Conservation (phyloP, 495 filamentous ascomycete species). For the Aspergillus bertholletiae region DNA sequence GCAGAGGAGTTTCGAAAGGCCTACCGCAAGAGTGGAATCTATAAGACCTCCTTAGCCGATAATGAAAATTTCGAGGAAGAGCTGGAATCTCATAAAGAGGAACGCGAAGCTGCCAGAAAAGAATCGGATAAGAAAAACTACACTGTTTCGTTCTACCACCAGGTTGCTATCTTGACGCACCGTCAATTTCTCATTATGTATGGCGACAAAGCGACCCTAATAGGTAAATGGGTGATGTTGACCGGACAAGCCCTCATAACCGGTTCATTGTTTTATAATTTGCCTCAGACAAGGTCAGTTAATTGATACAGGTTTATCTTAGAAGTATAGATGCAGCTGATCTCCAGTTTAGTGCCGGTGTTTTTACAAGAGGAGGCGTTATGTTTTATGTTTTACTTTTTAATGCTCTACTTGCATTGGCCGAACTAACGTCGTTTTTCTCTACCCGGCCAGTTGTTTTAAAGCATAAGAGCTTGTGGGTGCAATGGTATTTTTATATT, state of each 20-base stretch:
- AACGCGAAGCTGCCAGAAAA: conserved; percentile 42
- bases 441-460: conserved; percentile 67
- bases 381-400: conserved; percentile 79
- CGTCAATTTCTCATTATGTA: conserved; percentile 65
- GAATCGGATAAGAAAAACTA: conserved; percentile 55
- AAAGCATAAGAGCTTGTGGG: conserved; percentile 72
- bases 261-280: conserved; percentile 72
- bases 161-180: conserved; percentile 64
- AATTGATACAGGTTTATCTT: background rate
- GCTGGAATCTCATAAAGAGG: conserved; percentile 39
- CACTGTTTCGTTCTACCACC: conserved; percentile 62
- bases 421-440: conserved; percentile 72
- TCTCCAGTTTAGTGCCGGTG: conserved; percentile 30
- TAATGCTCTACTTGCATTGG: conserved; percentile 73
- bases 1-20: conserved; percentile 53
- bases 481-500: background rate
- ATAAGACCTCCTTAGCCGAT: conserved; percentile 33
- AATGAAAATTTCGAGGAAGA: conserved; percentile 52
- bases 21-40: conserved; percentile 48
- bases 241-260: conserved; percentile 73
- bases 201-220: conserved; percentile 52
- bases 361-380: conserved; percentile 49
- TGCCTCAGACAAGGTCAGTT: conserved; percentile 51
- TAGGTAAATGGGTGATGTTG: conserved; percentile 54
- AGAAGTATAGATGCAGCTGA: conserved; percentile 6